phyloP scores from a whole-genome alignment of 2,329 filamentous ascomycete genomes.

The Orbilia brochopaga region DNA sequence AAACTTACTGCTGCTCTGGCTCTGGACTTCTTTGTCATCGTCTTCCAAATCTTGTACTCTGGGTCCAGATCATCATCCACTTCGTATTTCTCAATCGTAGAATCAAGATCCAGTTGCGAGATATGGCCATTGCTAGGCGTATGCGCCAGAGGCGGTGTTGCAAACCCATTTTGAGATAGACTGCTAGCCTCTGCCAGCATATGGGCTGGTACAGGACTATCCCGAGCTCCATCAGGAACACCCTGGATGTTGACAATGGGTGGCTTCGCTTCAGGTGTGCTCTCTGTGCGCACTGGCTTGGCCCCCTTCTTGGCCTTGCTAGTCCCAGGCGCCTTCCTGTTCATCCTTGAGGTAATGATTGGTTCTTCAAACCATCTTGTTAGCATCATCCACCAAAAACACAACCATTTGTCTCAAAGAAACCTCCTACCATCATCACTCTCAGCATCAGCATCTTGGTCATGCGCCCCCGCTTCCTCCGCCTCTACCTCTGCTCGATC shows the following conservation, averaged over 20 bases:
- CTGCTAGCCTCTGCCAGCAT: slow-evolving; percentile 66
- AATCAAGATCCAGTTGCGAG: slow-evolving; percentile 80
- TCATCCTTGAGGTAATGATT: slow-evolving; percentile 89
- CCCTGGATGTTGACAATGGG: slow-evolving; percentile 68
- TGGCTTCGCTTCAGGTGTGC: slow-evolving; percentile 75
- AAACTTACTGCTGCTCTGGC: slow-evolving; percentile 61
- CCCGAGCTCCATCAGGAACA: slow-evolving; percentile 59
- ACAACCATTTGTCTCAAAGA: no score
- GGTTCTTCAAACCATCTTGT: slow-evolving; percentile 67
- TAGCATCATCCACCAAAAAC: slow-evolving; percentile 18
- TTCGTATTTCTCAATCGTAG: slow-evolving; percentile 67
- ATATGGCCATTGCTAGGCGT: slow-evolving; percentile 65
- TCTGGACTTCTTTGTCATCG: slow-evolving; percentile 95
- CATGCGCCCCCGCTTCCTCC: slow-evolving; percentile 63
- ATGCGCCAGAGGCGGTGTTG: slow-evolving; percentile 75
- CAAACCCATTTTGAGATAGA: slow-evolving; percentile 72
- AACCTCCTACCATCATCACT: slow-evolving; percentile 54
- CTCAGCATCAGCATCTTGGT: slow-evolving; percentile 55
- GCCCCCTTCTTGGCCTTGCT: slow-evolving; percentile 75
- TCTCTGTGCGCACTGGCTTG: slow-evolving; percentile 77
- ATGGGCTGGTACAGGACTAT: slow-evolving; percentile 46
- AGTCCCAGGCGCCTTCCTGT: slow-evolving; percentile 81
- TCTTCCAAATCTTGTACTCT: slow-evolving; percentile 98
- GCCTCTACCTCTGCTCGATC: slow-evolving; percentile 94
- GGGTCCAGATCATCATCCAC: slow-evolving; percentile 74